Evolutionary conservation across 371 early-diverging fungal species (phyloP), one percentile per base, ranked within the genome.

Genomic region (Mortierella sp.): DNA sequence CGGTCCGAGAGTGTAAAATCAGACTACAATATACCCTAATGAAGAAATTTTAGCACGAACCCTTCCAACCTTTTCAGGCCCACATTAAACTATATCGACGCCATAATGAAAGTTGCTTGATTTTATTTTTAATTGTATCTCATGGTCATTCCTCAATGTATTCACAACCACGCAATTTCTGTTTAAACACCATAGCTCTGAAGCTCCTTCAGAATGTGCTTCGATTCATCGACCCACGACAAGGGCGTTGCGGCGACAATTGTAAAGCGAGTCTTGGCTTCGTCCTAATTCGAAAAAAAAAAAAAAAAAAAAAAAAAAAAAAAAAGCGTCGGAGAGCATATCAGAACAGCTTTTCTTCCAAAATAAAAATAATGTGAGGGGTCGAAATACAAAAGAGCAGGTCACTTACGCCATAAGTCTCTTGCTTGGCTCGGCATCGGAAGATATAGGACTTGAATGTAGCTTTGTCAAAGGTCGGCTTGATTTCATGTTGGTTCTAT

Each of bases 401-500:
- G 30, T 28, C 30, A 70, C 89, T 81, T 87, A 94, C 96, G 75
- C 96, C 93, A 75, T 88, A 98, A 26, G 84, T 89, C 75, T 98
- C 97, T 58, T 86, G 86, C 83, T 95, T 96, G 45, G 94, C 96
- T 61, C 92, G 87, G 72, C 93, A 88, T 65, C 93, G 90, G 81
- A 97, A 89, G 35, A 83, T 88, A 72, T 88, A 95, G 52, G 88
- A 75, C 74, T 89, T 88, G 86, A 92, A 95, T 26, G 88, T 83
- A n/a, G 91, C 88, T 5, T 87, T 85, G 3, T 83, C 76, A 40
- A 80, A 80, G 2, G 76, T 72, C 8, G 70, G 60, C 40, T 69
- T 63, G 32, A 80, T 49, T 26, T 69, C 73, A 3, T 63, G 47
- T 28, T 70, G 60, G 60, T 72, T 54, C 80, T 78, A 62, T 18